Percentiles rank a stretch among this genome's conserved stretches.
These are phyloP conservation scores for Fusarium sp. DNA, from an alignment of 2,329 filamentous ascomycete species.

Conservation along the genomic window DNA sequence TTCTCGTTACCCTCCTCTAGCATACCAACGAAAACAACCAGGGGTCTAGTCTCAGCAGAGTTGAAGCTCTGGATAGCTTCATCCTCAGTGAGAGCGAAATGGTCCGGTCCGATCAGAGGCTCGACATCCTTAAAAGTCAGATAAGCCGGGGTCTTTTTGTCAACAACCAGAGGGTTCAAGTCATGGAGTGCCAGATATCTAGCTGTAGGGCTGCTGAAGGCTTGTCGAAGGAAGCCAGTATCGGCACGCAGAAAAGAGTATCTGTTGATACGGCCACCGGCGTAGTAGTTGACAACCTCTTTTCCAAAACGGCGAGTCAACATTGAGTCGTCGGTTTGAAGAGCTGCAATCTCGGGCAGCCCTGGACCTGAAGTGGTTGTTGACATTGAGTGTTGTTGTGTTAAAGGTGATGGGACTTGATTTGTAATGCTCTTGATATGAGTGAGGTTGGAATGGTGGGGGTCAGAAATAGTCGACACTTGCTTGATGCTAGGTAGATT, in stretches of 20 bases:
- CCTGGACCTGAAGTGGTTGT: constrained; percentile 48
- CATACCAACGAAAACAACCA: constrained; percentile 86
- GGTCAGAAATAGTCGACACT: neutral
- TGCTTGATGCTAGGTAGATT: neutral
- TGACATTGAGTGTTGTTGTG: constrained; percentile 32
- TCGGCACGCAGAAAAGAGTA: constrained; percentile 81
- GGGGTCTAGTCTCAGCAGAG: constrained; percentile 72
- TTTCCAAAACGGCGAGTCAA: constrained; percentile 80
- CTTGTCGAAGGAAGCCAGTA: constrained; percentile 73
- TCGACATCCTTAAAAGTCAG: constrained; percentile 75
- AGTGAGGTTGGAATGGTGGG: neutral
- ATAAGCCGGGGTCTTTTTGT: constrained; percentile 70
- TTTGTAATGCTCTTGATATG: constrained; percentile 25
- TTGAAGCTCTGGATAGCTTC: constrained; percentile 79
- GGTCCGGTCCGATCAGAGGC: constrained; percentile 74
- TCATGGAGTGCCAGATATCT: constrained; percentile 83
- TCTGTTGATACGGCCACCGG: constrained; percentile 80
- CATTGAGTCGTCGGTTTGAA: constrained; percentile 69
- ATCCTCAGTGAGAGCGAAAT: constrained; percentile 77
- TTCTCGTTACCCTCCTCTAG: constrained; percentile 71
- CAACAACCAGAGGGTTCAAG: constrained; percentile 75
- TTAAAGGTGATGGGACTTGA: constrained; percentile 10
- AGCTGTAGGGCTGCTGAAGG: constrained; percentile 72
- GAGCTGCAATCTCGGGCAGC: constrained; percentile 57
- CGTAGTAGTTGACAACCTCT: constrained; percentile 86